Conservation (phyloP, 805 yeast species). For the Lachancea thermotolerans region DNA sequence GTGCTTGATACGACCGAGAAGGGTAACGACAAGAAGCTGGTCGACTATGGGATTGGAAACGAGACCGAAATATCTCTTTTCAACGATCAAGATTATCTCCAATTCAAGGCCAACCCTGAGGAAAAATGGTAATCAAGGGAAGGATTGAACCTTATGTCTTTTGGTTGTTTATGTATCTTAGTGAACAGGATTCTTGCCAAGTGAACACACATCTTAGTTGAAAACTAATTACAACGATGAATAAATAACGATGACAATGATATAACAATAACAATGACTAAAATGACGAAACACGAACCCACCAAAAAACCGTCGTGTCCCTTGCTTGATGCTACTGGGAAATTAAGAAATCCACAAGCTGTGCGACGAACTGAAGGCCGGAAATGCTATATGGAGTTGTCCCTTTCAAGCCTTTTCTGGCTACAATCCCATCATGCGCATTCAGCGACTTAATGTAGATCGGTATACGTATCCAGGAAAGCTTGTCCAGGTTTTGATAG, state of each 20-base stretch:
- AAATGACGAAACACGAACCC: neutral
- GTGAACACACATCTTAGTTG: no score
- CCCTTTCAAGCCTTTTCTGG: slow-evolving; percentile 54
- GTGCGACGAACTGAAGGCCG: slow-evolving; percentile 25
- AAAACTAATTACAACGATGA: slow-evolving; percentile 4
- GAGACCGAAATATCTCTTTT: slow-evolving; percentile 90
- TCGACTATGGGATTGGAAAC: slow-evolving; percentile 58
- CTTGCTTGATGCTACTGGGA: neutral
- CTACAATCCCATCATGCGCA: slow-evolving; percentile 83
- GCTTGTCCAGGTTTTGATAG: slow-evolving; percentile 46
- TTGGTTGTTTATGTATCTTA: no score
- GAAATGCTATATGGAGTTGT: slow-evolving; percentile 24
- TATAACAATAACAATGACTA: neutral
- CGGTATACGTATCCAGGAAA: slow-evolving; percentile 75
- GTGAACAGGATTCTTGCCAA: no score
- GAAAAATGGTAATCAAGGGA: slow-evolving; percentile 65
- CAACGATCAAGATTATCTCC: slow-evolving; percentile 57
- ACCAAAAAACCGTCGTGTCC: neutral
- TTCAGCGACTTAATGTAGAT: slow-evolving; percentile 65
- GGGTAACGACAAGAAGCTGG: slow-evolving; percentile 34
- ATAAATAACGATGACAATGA: neutral
- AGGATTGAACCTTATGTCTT: no score
- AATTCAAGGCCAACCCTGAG: slow-evolving; percentile 73
- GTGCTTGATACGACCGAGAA: slow-evolving; percentile 39
- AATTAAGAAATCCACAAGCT: slow-evolving; percentile 17